Conservation (phyloP, 1,139 yeast genomes). For the Magnusiomyces sp. region DNA sequence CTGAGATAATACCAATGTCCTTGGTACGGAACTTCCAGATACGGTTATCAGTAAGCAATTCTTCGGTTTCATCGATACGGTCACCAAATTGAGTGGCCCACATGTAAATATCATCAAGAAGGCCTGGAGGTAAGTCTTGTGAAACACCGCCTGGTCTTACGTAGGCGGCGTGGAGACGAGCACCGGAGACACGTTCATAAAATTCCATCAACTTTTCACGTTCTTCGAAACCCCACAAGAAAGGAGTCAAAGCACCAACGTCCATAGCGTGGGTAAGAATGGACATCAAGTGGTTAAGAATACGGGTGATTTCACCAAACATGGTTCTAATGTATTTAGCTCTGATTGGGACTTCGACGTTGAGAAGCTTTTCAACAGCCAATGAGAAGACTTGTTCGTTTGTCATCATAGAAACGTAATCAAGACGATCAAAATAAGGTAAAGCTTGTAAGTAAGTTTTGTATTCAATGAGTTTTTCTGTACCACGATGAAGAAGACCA, state of each 20-base stretch:
- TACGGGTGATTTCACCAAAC: constrained; percentile 81
- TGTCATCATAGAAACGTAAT: constrained; percentile 89
- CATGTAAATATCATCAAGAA: constrained; percentile 85
- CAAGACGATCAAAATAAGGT: constrained; percentile 83
- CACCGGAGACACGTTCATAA: constrained; percentile 86
- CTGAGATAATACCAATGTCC: constrained; percentile 72
- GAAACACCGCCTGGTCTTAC: constrained; percentile 91
- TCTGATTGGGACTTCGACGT: constrained; percentile 77
- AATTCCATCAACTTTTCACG: constrained; percentile 91
- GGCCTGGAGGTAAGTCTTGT: constrained; percentile 79
- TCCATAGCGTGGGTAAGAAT: constrained; percentile 87
- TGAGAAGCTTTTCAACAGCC: constrained; percentile 79
- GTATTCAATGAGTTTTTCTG: constrained; percentile 78
- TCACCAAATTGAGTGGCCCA: constrained; percentile 97
- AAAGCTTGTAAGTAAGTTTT: constrained; percentile 81
- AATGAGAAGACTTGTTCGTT: constrained; percentile 80
- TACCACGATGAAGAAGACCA: constrained; percentile 80
- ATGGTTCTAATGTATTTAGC: constrained; percentile 78
- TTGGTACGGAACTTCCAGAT: constrained; percentile 87
- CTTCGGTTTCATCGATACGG: constrained; percentile 85
- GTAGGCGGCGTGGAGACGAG: constrained; percentile 81
- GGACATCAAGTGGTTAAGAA: constrained; percentile 81
- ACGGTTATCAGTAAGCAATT: constrained; percentile 81
- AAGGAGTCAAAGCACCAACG: constrained; percentile 90
- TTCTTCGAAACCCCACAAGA: constrained; percentile 92